A percentile compares a stretch with the other conserved stretches of the same genome.
Conservation (phyloP, 768 basidiomycete genomes). For the Amanita polypyramis region DNA sequence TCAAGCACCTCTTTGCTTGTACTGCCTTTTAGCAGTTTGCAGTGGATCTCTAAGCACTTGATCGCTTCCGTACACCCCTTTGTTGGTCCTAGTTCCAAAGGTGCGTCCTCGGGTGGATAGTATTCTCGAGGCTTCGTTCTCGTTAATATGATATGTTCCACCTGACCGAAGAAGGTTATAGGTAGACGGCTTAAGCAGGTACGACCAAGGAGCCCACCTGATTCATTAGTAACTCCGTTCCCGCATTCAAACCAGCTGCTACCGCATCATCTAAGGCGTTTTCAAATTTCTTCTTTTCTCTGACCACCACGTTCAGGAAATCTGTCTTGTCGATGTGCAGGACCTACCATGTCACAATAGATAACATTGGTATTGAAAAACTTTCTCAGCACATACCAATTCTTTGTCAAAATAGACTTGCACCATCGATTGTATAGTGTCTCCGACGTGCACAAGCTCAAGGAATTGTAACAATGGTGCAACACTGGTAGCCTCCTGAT, state of each 20-base stretch:
- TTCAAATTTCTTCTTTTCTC: constrained; percentile 97
- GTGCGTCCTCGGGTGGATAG: constrained; percentile 73
- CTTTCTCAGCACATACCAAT: constrained; percentile 40
- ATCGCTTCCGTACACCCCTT: constrained; percentile 86
- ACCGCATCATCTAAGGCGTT: constrained; percentile 88
- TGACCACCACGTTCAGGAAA: constrained; percentile 84
- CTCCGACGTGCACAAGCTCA: constrained; percentile 92
- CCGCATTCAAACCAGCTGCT: constrained; percentile 87
- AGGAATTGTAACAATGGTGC: constrained; percentile 95
- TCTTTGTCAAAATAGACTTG: constrained; percentile 99
- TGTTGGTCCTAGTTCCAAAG: constrained; percentile 79
- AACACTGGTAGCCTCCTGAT: constrained; percentile 70
- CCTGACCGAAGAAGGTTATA: constrained; percentile 32
- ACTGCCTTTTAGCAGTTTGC: constrained; percentile 83
- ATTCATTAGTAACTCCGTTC: constrained; percentile 92
- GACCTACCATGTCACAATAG: constrained; percentile 32
- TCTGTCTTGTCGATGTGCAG: constrained; percentile 88
- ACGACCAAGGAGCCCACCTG: constrained; percentile 41
- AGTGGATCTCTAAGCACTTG: constrained; percentile 81
- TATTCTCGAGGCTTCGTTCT: constrained; percentile 82
- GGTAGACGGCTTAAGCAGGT: neutral
- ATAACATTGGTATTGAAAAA: neutral
- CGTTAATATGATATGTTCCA: constrained; percentile 85
- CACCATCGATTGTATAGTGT: constrained; percentile 95
- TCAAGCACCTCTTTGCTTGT: constrained; percentile 95